A percentile compares a stretch with the other conserved stretches of the same genome.
Conservation (phyloP, 768 basidiomycete genomes). For the Clavaria fumosa region DNA sequence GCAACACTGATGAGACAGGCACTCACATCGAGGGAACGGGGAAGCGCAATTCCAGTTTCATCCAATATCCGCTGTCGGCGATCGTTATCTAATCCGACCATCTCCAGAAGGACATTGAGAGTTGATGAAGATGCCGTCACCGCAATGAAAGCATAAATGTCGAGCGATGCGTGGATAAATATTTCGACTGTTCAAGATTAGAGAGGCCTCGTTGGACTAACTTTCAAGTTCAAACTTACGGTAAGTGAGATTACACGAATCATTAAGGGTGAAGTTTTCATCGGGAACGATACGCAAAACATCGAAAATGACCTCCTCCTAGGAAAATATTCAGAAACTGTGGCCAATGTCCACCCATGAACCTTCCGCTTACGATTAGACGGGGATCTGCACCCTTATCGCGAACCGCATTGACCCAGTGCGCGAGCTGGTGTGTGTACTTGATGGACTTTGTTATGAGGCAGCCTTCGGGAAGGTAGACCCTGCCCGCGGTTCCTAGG, state of each 20-base stretch:
- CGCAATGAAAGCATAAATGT: not conserved
- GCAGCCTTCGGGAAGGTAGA: slow-evolving; percentile 2
- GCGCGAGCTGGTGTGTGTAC: slow-evolving; percentile 3
- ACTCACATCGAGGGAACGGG: not conserved
- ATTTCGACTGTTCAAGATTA: not conserved
- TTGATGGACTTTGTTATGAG: slow-evolving; percentile 3
- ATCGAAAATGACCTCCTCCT: not conserved
- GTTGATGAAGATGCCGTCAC: not conserved
- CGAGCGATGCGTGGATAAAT: not conserved
- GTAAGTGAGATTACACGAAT: not conserved
- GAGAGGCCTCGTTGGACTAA: not conserved
- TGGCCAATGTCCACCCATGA: not conserved
- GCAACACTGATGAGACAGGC: not conserved
- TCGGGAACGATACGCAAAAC: not conserved
- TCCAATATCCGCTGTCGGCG: not conserved
- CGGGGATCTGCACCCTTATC: not conserved
- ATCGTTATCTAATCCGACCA: not conserved
- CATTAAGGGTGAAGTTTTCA: not conserved
- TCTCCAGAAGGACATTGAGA: not conserved
- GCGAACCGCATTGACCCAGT: slow-evolving; percentile 2
- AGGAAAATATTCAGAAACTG: not conserved
- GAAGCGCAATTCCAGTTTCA: not conserved
- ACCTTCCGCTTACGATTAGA: not conserved
- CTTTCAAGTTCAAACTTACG: not conserved
- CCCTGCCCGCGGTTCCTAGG: not conserved